Evolutionary conservation across 2,329 filamentous ascomycete species (phyloP), one percentile per base, ranked within the genome.

Genomic region (Paracorniculantispora psalliotae): DNA sequence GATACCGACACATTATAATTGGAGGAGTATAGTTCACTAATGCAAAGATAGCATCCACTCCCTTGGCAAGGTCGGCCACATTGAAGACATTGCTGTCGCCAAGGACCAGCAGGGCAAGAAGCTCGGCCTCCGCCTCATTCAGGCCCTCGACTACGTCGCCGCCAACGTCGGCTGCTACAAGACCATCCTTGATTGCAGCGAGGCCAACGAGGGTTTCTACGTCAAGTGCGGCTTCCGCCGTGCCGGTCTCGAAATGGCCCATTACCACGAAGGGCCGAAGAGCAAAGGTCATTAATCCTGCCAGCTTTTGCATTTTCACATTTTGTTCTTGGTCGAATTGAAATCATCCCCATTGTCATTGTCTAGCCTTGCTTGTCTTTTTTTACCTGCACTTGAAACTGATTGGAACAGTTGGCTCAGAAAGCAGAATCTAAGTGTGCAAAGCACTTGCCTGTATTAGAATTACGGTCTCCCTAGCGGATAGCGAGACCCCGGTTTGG

Each of bases 21-120:
- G 19, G 13, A 2, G 10, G 6, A 25, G 33, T 1, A n/a, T 13
- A 37, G 33, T 9, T 28, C n/a, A 33, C 55, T 43, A 49, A 44
- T 50, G 43, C 33, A 33, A 26, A 30, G 39, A 65, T 66, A 89
- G 87, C 72, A 92, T 94, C 67, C 90, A 93, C 73, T 85, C 84
- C 66, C 82, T 94, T 47, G 90, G 90, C 53, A 78, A 88, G 23
- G 93, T 97, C 26, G 94, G 93, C 13, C 94, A 97, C 75, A 97
- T 97, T 74, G 94, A 97, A 75, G 94, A 99, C 72, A 97, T 99
- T 72, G 92, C 93, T 19, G 92, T 99, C 39, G 87, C 90, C 64
- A 92, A 92, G 76, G 90, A 96, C 68, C 92, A 97, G 77, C 94
- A 97, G 76, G 94, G 94, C 66, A 97, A 97, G 84, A 97, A 96